Conservation (phyloP, 2,329 filamentous ascomycete genomes). For the Botryotinia globosa region DNA sequence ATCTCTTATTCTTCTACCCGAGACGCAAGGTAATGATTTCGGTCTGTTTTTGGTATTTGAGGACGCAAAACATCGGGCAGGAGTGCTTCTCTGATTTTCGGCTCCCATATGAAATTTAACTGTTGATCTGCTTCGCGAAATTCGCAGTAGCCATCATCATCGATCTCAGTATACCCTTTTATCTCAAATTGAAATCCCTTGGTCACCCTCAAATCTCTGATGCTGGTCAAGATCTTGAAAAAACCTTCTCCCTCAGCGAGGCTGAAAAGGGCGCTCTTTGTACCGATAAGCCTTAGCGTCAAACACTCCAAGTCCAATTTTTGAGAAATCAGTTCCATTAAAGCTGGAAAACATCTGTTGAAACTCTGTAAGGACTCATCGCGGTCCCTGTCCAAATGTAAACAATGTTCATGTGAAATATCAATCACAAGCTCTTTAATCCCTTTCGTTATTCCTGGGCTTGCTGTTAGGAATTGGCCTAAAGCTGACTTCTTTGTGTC, state of each 20-base stretch:
- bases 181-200: background rate
- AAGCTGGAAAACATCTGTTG: rapidly evolving
- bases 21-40: background rate
- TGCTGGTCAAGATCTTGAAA: background rate
- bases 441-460: background rate
- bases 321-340: background rate
- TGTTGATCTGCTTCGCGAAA: too few relatives aligned
- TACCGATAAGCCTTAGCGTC: background rate
- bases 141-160: too few relatives aligned
- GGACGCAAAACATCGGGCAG: rapidly evolving
- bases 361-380: background rate
- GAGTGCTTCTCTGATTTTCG: background rate
- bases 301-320: background rate
- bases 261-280: background rate
- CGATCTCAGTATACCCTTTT: too few relatives aligned
- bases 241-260: background rate
- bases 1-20: background rate
- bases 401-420: too few relatives aligned
- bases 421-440: background rate
- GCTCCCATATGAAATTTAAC: background rate
- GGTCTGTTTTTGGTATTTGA: background rate
- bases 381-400: too few relatives aligned
- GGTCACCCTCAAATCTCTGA: background rate
- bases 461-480: background rate
- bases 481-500: background rate